Evolutionary conservation across 495 filamentous ascomycete genomes (phyloP).

Genomic region (Xylaria bambusicola): DNA sequence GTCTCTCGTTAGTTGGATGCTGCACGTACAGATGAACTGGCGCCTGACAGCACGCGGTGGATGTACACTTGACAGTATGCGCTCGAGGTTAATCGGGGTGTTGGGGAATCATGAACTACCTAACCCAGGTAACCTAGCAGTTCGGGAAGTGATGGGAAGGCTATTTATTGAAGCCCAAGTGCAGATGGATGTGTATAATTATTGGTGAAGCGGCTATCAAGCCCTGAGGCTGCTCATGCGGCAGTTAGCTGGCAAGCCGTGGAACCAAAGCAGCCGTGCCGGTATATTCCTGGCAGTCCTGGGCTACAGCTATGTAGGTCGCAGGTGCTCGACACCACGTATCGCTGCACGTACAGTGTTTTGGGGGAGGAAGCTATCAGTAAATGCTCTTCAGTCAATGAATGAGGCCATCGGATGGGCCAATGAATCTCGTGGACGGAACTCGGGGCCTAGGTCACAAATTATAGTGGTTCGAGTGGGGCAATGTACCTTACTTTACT

Average conservation of each 20-base stretch:
- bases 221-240: slow-evolving; percentile 12
- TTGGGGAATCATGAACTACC: neutral
- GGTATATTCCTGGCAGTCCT: neutral
- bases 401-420: slow-evolving; percentile 1
- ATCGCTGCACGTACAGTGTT: too few species aligned
- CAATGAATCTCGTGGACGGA: neutral
- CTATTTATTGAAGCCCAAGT: slow-evolving; percentile 3
- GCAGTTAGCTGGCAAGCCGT: neutral
- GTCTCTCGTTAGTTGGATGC: neutral
- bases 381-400: neutral
- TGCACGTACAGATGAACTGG: neutral
- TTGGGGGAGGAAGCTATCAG: neutral
- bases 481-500: neutral
- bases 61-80: neutral
- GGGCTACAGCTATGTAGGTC: too few species aligned
- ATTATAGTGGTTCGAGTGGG: neutral
- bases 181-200: neutral
- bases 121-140: too few species aligned
- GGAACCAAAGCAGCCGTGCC: neutral
- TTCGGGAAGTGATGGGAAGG: too few species aligned
- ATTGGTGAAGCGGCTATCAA: neutral
- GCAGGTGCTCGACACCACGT: slow-evolving; percentile 2
- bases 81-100: neutral
- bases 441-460: neutral
- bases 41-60: too few species aligned